Conservation (phyloP, 495 filamentous ascomycete genomes). For the Tetracladium marchalianum region DNA sequence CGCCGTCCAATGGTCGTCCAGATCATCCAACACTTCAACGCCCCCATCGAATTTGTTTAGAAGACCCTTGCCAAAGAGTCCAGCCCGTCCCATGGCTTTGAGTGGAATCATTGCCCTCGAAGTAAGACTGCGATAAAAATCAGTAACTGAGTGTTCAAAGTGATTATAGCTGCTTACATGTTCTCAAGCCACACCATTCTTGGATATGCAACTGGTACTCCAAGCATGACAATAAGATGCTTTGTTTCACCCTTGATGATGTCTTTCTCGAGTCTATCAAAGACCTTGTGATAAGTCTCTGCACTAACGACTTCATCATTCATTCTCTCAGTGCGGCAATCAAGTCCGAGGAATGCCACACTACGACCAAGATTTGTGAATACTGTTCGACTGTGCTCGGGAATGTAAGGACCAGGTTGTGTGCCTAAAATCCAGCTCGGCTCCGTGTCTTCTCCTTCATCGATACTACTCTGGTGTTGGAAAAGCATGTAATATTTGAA, state of each 20-base stretch:
- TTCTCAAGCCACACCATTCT: constrained; percentile 71
- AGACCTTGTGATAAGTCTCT: constrained; percentile 72
- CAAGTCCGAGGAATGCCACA: constrained; percentile 75
- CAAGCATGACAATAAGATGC: constrained; percentile 78
- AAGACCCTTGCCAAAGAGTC: constrained; percentile 63
- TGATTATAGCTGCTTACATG: constrained; percentile 33
- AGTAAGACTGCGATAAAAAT: constrained; percentile 51
- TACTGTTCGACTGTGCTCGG: constrained; percentile 69
- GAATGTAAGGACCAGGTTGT: constrained; percentile 81
- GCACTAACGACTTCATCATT: constrained; percentile 70
- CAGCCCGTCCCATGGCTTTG: constrained; percentile 77
- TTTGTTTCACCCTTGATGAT: constrained; percentile 75
- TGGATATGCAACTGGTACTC: constrained; percentile 88
- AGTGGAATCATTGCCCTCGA: constrained; percentile 75
- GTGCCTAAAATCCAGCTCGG: constrained; percentile 84
- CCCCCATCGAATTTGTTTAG: constrained; percentile 87
- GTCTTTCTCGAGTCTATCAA: constrained; percentile 73
- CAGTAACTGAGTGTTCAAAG: constrained; percentile 9
- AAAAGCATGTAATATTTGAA: constrained; percentile 99
- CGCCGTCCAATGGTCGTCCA: constrained; percentile 95
- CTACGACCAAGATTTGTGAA: constrained; percentile 76
- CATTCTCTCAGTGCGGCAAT: constrained; percentile 85
- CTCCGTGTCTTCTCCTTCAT: constrained; percentile 71
- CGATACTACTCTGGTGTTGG: constrained; percentile 81
- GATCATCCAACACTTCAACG: constrained; percentile 85